A percentile compares a stretch with the other conserved stretches of the same genome.
phyloP scores from a whole-genome alignment of 805 yeast genomes.

The Yarrowia keelungensis region DNA sequence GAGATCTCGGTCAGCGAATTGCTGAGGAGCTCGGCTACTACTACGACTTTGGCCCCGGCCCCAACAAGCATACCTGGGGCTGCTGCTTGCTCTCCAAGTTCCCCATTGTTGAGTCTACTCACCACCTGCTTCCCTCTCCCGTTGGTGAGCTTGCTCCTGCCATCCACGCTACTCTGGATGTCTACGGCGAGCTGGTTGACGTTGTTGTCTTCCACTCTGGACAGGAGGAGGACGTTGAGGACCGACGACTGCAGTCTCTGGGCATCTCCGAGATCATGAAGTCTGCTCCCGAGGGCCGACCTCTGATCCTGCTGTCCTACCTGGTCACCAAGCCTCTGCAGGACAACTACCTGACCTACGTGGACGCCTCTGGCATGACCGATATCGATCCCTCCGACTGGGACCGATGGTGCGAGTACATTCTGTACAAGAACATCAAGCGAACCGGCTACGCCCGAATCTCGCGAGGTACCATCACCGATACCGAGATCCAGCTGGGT shows the following conservation, averaged over 20 bases:
- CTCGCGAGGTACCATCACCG: constrained; percentile 91
- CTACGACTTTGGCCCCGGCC: constrained; percentile 97
- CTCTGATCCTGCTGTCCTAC: constrained; percentile 87
- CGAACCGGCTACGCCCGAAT: constrained; percentile 94
- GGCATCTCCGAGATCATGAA: constrained; percentile 78
- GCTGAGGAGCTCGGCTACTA: constrained; percentile 95
- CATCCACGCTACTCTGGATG: constrained; percentile 91
- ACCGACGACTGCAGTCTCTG: constrained; percentile 83
- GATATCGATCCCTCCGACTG: constrained; percentile 93
- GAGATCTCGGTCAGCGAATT: constrained; percentile 88
- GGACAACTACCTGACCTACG: constrained; percentile 93
- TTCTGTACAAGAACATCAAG: constrained; percentile 81
- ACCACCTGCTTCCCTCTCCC: constrained; percentile 92
- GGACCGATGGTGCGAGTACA: constrained; percentile 99
- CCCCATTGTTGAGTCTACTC: constrained; percentile 90
- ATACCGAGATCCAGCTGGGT: constrained; percentile 95
- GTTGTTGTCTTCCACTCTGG: constrained; percentile 98
- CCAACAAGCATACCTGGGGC: constrained; percentile 98
- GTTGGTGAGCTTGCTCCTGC: constrained; percentile 99
- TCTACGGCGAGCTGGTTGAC: constrained; percentile 86
- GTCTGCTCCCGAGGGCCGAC: constrained; percentile 72
- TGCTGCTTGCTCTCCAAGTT: constrained; percentile 89
- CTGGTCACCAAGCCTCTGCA: constrained; percentile 84
- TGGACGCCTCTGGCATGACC: constrained; percentile 81
- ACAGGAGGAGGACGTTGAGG: constrained; percentile 96